Evolutionary conservation across 441 rosid species (phyloP).

Genomic region (Jatropha multifida): DNA sequence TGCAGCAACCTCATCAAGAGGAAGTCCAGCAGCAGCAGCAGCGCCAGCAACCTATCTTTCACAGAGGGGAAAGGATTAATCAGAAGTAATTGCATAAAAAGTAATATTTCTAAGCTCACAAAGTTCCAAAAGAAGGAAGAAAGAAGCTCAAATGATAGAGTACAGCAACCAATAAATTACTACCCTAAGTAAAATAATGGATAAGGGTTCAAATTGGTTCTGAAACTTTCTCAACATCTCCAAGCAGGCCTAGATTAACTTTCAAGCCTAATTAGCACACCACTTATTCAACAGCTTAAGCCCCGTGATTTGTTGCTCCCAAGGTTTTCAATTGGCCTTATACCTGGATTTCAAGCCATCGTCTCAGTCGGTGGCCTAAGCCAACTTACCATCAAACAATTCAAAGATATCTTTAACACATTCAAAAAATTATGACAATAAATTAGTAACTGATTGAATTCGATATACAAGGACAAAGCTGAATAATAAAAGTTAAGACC

Average conservation of each 20-base stretch:
- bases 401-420: neutral
- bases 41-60: constrained; percentile 90
- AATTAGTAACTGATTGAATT: neutral
- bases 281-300: too few species aligned
- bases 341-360: too few species aligned
- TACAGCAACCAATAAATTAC: neutral
- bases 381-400: neutral
- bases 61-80: constrained; percentile 23
- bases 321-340: too few species aligned
- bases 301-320: too few species aligned
- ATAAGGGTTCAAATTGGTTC: too few species aligned
- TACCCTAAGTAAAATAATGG: neutral
- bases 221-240: too few species aligned
- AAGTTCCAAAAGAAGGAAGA: neutral
- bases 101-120: neutral
- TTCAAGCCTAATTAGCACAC: too few species aligned
- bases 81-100: neutral
- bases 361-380: too few species aligned
- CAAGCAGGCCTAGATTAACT: too few species aligned
- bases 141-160: neutral
- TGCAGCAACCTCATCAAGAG: constrained; percentile 74
- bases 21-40: constrained; percentile 88
- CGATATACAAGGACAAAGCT: constrained; percentile 1
- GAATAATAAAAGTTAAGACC: neutral
- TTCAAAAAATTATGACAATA: neutral